Conservation (phyloP, 2,329 filamentous ascomycete species). For the Fusarium sp. region DNA sequence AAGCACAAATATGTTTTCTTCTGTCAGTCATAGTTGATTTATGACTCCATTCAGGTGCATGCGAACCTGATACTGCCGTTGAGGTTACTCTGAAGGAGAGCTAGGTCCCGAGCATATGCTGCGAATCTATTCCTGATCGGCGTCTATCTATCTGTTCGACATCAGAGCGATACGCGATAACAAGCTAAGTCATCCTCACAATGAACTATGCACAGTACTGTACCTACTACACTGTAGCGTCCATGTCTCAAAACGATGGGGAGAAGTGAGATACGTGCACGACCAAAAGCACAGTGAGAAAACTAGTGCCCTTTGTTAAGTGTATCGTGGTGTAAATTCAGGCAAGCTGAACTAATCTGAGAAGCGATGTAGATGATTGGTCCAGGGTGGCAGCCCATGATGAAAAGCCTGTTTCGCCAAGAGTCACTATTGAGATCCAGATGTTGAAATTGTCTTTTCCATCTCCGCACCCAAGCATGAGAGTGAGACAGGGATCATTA, state of each 20-base stretch:
- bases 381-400: slow-evolving; percentile 32
- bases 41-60: neutral
- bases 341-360: slow-evolving; percentile 39
- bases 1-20: neutral
- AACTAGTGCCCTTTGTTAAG: slow-evolving; percentile 27
- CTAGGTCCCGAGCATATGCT: neutral
- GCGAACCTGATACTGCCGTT: neutral
- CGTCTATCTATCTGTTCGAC: neutral
- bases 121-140: slow-evolving; percentile 1
- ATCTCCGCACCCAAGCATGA: slow-evolving; percentile 11
- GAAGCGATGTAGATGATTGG: slow-evolving; percentile 35
- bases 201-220: no score
- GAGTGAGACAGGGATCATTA: slow-evolving; percentile 25
- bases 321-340: slow-evolving; percentile 20
- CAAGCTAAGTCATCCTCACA: neutral
- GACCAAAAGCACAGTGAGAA: slow-evolving; percentile 10
- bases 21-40: neutral
- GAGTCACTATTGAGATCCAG: slow-evolving; percentile 8
- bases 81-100: slow-evolving; percentile 4
- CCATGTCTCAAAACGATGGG: slow-evolving; percentile 11
- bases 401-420: slow-evolving; percentile 27
- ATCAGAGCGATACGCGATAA: neutral
- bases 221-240: no score
- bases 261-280: slow-evolving; percentile 33
- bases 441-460: slow-evolving; percentile 10